Evolutionary conservation across 768 basidiomycete species (phyloP), one percentile per base, ranked within the genome.

Genomic region (Clitopilus passeckerianus): DNA sequence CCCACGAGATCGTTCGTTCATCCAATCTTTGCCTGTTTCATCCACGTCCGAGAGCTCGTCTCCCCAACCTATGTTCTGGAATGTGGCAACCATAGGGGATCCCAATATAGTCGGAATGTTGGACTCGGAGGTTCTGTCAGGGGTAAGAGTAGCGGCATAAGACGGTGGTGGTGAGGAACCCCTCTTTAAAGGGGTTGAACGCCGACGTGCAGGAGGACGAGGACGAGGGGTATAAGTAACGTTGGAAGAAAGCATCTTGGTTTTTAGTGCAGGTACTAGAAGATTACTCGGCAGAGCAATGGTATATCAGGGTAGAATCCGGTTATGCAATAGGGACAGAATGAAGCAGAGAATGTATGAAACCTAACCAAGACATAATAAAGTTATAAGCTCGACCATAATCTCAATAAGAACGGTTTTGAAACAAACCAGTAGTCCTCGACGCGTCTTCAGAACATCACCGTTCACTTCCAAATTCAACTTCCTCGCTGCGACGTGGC

Each of bases 171-270:
- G 71, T 33, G 71, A 68, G 14, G 75, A 71, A 56, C 74, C 74
- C 57, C 67, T 65, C 43, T 74, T 71, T 37, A 66, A 54, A 1
- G 76, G 74, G 30, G 73, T 70, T 34, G 80, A 72, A 53, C 86
- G 81, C 57, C 87, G 82, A 23, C 85, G 85, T 3, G 87, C 89
- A 41, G 90, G 90, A 5, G 90, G 90, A 14, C 82, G 77, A 4
- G 90, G 89, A 53, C 89, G 83, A 16, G 87, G 84, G 14, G 86
- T 86, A 41, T 75, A 75, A 52, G 70, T 67, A 34, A 64, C 60
- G n/a, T 69, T 70, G 52, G 66, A 71, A 20, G 74, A 69, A 46
- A 79, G 68, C 73, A 76, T 78, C 27, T 33, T 65, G 43, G 27
- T 15, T 1, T 34, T 50, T 22, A 50, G 46, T 50, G 20, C 46